Conservation (phyloP, 805 yeast genomes). For the Hyphopichia homilentoma region DNA sequence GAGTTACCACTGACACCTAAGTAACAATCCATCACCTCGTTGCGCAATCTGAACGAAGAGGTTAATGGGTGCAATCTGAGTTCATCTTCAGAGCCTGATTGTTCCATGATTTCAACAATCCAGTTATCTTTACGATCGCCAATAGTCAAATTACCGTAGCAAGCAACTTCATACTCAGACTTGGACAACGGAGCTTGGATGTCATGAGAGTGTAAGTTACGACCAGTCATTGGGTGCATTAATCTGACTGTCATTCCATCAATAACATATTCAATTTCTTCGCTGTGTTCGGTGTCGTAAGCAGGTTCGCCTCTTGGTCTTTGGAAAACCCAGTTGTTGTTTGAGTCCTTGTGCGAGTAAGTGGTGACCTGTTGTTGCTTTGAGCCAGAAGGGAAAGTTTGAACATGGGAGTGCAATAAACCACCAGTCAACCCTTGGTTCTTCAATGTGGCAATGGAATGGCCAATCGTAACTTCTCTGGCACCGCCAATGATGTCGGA, state of each 20-base stretch:
- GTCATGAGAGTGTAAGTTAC: slow-evolving; percentile 71
- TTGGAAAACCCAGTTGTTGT: slow-evolving; percentile 47
- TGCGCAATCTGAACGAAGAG: slow-evolving; percentile 73
- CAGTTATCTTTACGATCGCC: slow-evolving; percentile 79
- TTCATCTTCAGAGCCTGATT: slow-evolving; percentile 51
- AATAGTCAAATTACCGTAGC: slow-evolving; percentile 60
- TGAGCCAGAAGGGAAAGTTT: slow-evolving; percentile 45
- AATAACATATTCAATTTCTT: slow-evolving; percentile 35
- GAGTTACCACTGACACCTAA: slow-evolving; percentile 76
- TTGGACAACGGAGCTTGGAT: slow-evolving; percentile 60
- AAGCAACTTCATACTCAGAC: slow-evolving; percentile 59
- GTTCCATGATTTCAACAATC: slow-evolving; percentile 67
- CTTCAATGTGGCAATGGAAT: slow-evolving; percentile 36
- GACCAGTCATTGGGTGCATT: slow-evolving; percentile 56
- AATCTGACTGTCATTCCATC: slow-evolving; percentile 64
- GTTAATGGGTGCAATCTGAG: slow-evolving; percentile 71
- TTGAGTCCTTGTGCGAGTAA: slow-evolving; percentile 43
- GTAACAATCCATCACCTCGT: slow-evolving; percentile 71
- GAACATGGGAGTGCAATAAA: slow-evolving; percentile 44
- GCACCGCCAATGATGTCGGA: slow-evolving; percentile 64
- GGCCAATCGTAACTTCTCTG: slow-evolving; percentile 60
- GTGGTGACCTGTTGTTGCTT: slow-evolving; percentile 47
- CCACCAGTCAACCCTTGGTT: slow-evolving; percentile 44
- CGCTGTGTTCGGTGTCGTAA: slow-evolving; percentile 29
- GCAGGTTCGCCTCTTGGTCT: slow-evolving; percentile 37